Evolutionary conservation across 495 filamentous ascomycete genomes (phyloP), one percentile per base, ranked within the genome.

Genomic region (Neurospora cerealis): DNA sequence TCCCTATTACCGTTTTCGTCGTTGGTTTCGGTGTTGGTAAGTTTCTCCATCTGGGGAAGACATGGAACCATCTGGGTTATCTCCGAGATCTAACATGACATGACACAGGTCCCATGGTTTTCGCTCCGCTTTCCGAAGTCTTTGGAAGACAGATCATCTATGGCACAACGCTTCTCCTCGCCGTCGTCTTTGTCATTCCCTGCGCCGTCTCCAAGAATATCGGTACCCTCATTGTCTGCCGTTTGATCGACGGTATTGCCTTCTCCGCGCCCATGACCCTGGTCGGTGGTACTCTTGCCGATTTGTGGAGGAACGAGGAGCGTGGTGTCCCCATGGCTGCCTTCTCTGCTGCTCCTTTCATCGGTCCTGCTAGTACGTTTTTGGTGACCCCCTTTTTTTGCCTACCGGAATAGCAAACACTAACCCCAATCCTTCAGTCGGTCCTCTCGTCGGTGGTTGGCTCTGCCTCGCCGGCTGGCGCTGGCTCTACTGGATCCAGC

Each of bases 311-410:
- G 70, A 91, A 89, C n/a, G 92, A 94, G 75, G 92, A 95, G 77
- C 86, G 93, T 44, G 93, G 92, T 77, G 89, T 94, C 37, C 91
- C 93, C 3, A 94, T 95, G 92, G 92, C 92, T n/a, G 91, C 92
- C 39, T 95, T 94, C 81, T 90, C 87, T 37, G 92, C 92, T 37
- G 92, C 92, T 38, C 93, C 93, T 0, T 93, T 94, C 77, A 84
- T 93, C 40, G 93, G 92, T 4, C 92, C 92, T 60, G 92, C 92
- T 7, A 88, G 89, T 79, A 78, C 46, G 83, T 82, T 74, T 21
- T 3, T 10, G 1, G 7, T 38, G 37, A 38, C 9, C 8, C 39
- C 21, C 9, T 1, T 28, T 24, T 7, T 21, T 6, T 24, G 24
- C 32, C 15, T 13, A 21, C 21, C 24, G 24, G 15, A 19, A 48